Percentiles rank a stretch among this genome's conserved stretches.
These are phyloP conservation scores for Oryza nivara DNA, from an alignment of 176 grass and related monocot genomes.

Conservation along the genomic window DNA sequence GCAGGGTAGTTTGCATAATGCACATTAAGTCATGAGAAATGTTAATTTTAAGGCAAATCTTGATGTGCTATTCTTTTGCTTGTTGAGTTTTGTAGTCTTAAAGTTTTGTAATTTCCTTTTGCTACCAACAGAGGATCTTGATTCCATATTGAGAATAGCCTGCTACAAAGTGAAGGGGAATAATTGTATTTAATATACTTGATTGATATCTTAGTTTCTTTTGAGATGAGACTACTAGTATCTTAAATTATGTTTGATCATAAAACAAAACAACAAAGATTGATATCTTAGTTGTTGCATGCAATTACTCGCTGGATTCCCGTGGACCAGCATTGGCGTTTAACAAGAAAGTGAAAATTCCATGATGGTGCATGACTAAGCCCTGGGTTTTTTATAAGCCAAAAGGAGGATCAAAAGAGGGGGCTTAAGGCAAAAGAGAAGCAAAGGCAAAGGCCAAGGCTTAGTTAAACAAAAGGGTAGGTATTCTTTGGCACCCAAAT, in stretches of 20 bases:
- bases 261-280: conserved; percentile 9
- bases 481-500: conserved; percentile 48
- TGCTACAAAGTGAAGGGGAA: conserved; percentile 31
- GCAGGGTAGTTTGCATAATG: neutral
- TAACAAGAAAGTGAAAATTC: conserved; percentile 26
- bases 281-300: conserved; percentile 48
- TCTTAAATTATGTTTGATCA: conserved; percentile 17
- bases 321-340: conserved; percentile 45
- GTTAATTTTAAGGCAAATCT: neutral
- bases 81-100: neutral
- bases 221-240: conserved; percentile 12
- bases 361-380: conserved; percentile 62
- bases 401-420: conserved; percentile 41
- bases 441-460: conserved; percentile 48
- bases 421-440: conserved; percentile 48
- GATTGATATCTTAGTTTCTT: conserved; percentile 45
- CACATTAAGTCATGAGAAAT: neutral
- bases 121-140: conserved; percentile 11
- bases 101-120: conserved; percentile 22
- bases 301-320: conserved; percentile 57
- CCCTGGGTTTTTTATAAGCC: conserved; percentile 42
- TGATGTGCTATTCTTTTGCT: neutral
- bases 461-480: conserved; percentile 38
- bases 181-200: conserved; percentile 12
- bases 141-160: conserved; percentile 17